Evolutionary conservation across 768 basidiomycete genomes (phyloP).

Genomic region (Tylopilus felleus): DNA sequence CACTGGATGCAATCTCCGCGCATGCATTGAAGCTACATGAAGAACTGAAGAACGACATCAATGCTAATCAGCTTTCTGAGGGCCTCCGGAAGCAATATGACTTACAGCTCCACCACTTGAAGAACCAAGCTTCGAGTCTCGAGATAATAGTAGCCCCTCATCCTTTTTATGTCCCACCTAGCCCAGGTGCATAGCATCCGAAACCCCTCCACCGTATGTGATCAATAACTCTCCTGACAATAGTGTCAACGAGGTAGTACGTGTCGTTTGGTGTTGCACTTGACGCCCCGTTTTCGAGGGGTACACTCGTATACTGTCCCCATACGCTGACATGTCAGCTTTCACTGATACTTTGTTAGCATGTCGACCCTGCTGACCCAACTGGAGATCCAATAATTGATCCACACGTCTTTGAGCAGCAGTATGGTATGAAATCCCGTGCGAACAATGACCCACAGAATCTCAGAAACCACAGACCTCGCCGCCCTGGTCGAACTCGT

Average conservation of each 20-base stretch:
- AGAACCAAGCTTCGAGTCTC: neutral
- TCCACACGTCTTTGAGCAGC: slow-evolving; percentile 1
- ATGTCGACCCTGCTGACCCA: neutral
- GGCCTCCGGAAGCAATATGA: slow-evolving; percentile 3
- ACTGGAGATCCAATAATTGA: neutral
- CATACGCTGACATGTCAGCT: neutral
- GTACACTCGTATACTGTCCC: neutral
- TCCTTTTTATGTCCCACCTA: neutral
- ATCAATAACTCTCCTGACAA: too few species aligned
- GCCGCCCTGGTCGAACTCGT: neutral
- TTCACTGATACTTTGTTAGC: neutral
- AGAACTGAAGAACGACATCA: neutral
- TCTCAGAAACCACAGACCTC: neutral
- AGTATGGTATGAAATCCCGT: neutral
- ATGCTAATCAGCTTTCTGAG: neutral
- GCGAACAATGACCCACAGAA: too few species aligned
- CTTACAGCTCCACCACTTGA: slow-evolving; percentile 1
- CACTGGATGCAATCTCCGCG: neutral
- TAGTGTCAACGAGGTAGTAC: neutral
- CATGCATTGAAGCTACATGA: neutral
- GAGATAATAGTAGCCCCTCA: neutral
- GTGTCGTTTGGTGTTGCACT: neutral
- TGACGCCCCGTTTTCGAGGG: slow-evolving; percentile 3
- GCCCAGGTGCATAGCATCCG: neutral
- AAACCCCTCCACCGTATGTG: too few species aligned